A percentile compares a stretch with the other conserved stretches of the same genome.
These are phyloP conservation scores for Coemansia interrupta DNA, from an alignment of 192 early-diverging fungal species.

Conservation along the genomic window DNA sequence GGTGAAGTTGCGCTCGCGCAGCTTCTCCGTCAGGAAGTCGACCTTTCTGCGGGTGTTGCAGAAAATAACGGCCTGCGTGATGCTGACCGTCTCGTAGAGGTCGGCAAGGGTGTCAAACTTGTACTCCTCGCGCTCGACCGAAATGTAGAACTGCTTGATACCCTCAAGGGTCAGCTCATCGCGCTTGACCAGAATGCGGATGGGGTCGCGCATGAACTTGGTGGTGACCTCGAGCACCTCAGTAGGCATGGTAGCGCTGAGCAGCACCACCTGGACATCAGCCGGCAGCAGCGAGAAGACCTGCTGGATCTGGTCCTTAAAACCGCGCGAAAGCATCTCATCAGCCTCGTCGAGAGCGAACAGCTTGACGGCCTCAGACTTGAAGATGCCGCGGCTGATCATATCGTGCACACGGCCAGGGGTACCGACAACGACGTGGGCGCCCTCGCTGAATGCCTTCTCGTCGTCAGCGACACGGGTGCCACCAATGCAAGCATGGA, in stretches of 20 bases:
- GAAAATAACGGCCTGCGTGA: slow-evolving; percentile 99
- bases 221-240: slow-evolving; percentile 94
- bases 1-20: slow-evolving; percentile 85
- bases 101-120: slow-evolving; percentile 98
- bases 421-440: slow-evolving; percentile 95
- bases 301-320: slow-evolving; percentile 98
- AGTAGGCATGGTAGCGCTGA: slow-evolving; percentile 94
- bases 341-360: slow-evolving; percentile 99
- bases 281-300: slow-evolving; percentile 90
- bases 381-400: slow-evolving; percentile 88
- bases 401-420: slow-evolving; percentile 98
- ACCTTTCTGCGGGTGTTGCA: slow-evolving; percentile 99
- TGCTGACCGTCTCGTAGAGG: slow-evolving; percentile 96
- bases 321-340: slow-evolving; percentile 97
- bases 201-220: slow-evolving; percentile 97
- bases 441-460: slow-evolving; percentile 71
- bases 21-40: slow-evolving; percentile 98
- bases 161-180: slow-evolving; percentile 94
- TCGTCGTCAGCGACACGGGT: slow-evolving; percentile 91
- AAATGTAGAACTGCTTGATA: slow-evolving; percentile 97
- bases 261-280: slow-evolving; percentile 90
- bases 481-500: slow-evolving; percentile 97
- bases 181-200: slow-evolving; percentile 98
- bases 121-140: slow-evolving; percentile 99
- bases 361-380: slow-evolving; percentile 87